Base-by-base conservation (phyloP, 2,329 filamentous ascomycete genomes). In the Endothia cerciana region DNA sequence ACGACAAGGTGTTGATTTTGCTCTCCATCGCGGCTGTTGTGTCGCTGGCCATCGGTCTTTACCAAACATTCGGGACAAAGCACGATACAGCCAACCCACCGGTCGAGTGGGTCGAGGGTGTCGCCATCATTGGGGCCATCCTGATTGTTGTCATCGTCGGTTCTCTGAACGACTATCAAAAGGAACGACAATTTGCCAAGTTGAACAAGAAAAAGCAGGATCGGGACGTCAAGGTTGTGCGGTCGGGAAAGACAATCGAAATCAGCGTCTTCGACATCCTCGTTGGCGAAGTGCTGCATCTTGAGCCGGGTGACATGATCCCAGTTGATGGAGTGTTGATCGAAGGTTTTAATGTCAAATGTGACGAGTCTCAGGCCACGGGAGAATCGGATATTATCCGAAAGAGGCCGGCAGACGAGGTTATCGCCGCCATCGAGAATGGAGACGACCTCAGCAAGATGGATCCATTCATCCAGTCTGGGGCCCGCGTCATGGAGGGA, bases 391-490 rank as follows among this genome's bases (percentile, higher is more conserved):
- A 93, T 70, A 83, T 92, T 43, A 86, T 93, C 72, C 88, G 86
- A 75, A 93, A 93, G 77, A 83, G 80, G 40, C 74, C 85, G 6
- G 89, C 82, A 49, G 88, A 91, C 59, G 89, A 91, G 30, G 91
- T 92, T 25, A 90, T 83, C 72, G 81, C 82, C 25, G 89, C 89
- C 33, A 91, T 93, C 71, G 86, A 91, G 71, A 87, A 85, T 69
- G 81, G 87, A 70, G 85, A 89, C 51, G 82, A 82, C 56, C 81
- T 89, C 30, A 89, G 87, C 79, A 93, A 93, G 77, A 84, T 93
- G 77, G 91, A 94, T 70, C 91, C 91, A 0, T 92, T 94, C 71
- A 92, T 97, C 72, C 91, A 97, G 71, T 97, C 93, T 38, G 94
- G 91, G 40, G 85, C 88, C 62, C 90, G 90, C 69, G 89, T 93